Evolutionary conservation across 2,329 filamentous ascomycete species (phyloP).

Genomic region (Diaporthe nobilis): DNA sequence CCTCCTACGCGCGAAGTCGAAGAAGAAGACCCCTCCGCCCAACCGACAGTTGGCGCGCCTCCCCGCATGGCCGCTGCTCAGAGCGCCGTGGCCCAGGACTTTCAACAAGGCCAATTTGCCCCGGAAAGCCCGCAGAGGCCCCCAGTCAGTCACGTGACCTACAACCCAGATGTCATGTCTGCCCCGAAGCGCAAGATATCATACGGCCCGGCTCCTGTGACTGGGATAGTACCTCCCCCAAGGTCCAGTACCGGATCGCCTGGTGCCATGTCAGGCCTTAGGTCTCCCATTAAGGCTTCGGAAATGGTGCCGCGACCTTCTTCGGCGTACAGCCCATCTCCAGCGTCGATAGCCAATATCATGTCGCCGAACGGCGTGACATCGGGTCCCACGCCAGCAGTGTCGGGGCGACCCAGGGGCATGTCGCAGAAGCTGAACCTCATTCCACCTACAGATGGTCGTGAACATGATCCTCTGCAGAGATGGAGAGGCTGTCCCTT

Average conservation of each 20-base stretch:
- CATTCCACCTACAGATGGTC: constrained; percentile 74
- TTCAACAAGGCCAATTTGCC: constrained; percentile 42
- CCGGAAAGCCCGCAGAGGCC: constrained; percentile 61
- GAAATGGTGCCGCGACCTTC: constrained; percentile 69
- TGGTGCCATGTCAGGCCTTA: constrained; percentile 59
- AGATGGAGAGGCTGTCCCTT: constrained; percentile 93
- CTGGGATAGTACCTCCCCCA: constrained; percentile 64
- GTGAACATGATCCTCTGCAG: constrained; percentile 82
- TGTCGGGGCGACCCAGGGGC: constrained; percentile 60
- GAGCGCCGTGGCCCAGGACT: constrained; percentile 1
- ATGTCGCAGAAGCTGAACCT: constrained; percentile 70
- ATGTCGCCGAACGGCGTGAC: constrained; percentile 53
- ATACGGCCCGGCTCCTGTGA: constrained; percentile 60
- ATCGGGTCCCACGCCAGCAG: constrained; percentile 47
- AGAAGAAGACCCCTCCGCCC: constrained; percentile 63
- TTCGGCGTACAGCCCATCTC: constrained; percentile 61
- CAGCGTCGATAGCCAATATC: constrained; percentile 34
- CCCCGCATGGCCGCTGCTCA: constrained; percentile 44
- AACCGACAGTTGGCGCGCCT: constrained; percentile 40
- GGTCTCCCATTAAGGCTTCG: constrained; percentile 49
- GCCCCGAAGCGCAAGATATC: constrained; percentile 70
- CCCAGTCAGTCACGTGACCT: constrained; percentile 56
- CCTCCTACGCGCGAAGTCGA: constrained; percentile 75
- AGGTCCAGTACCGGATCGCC: constrained; percentile 76
- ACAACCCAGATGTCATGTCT: constrained; percentile 62